phyloP scores from a whole-genome alignment of 306 rosid genomes.

The Lablab purpureus region DNA sequence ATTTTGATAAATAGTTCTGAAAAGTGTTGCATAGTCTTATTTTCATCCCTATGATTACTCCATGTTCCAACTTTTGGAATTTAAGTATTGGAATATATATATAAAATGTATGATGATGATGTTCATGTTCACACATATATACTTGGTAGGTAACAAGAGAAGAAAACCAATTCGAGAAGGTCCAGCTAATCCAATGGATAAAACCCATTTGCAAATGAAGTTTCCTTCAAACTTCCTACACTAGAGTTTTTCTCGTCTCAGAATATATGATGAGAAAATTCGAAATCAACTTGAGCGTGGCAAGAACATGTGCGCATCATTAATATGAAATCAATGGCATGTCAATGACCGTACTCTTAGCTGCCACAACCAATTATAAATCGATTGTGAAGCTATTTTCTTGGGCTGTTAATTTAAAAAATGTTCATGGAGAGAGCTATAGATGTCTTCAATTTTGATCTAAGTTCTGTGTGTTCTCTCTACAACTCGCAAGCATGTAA shows the following conservation, averaged over 20 bases:
- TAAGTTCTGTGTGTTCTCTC: constrained; percentile 9
- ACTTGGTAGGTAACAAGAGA: background rate
- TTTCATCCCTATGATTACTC: background rate
- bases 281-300: constrained; percentile 38
- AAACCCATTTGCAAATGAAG: constrained; percentile 48
- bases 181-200: constrained; percentile 44
- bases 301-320: constrained; percentile 61
- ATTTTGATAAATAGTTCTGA: background rate
- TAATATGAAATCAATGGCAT: constrained; percentile 32
- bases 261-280: constrained; percentile 51
- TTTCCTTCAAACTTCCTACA: constrained; percentile 59
- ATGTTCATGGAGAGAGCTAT: constrained; percentile 15
- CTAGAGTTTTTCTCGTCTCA: constrained; percentile 33
- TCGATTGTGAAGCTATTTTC: constrained; percentile 3
- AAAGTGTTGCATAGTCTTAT: background rate
- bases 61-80: background rate
- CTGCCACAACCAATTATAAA: constrained; percentile 54
- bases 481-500: constrained; percentile 24
- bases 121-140: background rate
- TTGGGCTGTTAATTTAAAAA: constrained; percentile 19
- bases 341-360: constrained; percentile 45
- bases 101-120: background rate
- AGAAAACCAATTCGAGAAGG: constrained; percentile 35
- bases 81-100: background rate
- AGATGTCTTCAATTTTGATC: constrained; percentile 42